phyloP scores from a whole-genome alignment of 2,329 filamentous ascomycete genomes.

The Neofusicoccum umdonicola region DNA sequence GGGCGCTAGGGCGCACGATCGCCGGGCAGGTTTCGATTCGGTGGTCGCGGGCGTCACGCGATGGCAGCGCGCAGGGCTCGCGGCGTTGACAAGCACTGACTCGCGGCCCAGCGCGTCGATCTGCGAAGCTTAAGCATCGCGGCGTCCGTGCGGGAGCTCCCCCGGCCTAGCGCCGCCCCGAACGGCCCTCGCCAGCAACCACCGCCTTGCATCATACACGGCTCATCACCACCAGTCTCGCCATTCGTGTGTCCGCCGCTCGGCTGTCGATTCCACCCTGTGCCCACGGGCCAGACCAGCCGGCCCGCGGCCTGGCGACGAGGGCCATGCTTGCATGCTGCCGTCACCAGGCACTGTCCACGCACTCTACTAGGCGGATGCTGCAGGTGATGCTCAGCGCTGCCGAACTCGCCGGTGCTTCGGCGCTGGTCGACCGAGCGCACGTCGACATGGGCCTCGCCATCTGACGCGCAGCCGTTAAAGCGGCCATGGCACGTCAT shows the following conservation, averaged over 20 bases:
- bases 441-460: background rate
- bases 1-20: background rate
- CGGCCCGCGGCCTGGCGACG: too few relatives aligned
- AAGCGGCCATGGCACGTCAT: conserved; percentile 7
- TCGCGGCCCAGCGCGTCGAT: background rate
- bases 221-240: background rate
- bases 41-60: background rate
- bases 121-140: background rate
- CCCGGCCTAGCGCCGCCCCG: too few relatives aligned
- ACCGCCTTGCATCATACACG: conserved; percentile 5
- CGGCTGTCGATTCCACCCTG: background rate
- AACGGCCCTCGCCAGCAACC: background rate
- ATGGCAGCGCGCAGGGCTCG: background rate
- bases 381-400: too few relatives aligned
- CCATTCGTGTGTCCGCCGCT: background rate
- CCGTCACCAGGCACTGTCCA: background rate
- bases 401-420: too few relatives aligned
- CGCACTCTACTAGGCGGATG: too few relatives aligned
- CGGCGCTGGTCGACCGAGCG: too few relatives aligned
- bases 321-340: background rate
- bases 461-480: background rate
- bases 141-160: background rate
- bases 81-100: background rate
- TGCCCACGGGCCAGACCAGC: too few relatives aligned
- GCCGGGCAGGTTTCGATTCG: background rate